Conservation (phyloP, 2,329 filamentous ascomycete species). For the Xenoacremonium recifei region DNA sequence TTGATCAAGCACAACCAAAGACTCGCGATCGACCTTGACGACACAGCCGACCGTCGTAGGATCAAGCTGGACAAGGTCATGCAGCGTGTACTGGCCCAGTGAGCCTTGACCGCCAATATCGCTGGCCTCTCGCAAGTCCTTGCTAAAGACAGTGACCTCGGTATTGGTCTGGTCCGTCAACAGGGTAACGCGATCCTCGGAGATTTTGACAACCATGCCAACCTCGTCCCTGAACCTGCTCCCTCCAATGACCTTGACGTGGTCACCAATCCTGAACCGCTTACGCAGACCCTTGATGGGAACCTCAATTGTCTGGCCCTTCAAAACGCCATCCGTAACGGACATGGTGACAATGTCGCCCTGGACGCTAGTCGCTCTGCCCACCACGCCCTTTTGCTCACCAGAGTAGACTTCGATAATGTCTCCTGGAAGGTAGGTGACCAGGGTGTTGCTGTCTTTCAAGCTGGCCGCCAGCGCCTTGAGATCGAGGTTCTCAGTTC, state of each 20-base stretch:
- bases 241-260: conserved; percentile 97
- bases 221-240: conserved; percentile 94
- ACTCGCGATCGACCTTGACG: conserved; percentile 93
- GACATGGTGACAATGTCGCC: conserved; percentile 89
- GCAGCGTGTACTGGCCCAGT: conserved; percentile 85
- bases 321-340: conserved; percentile 79
- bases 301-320: conserved; percentile 84
- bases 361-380: conserved; percentile 80
- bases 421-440: conserved; percentile 88
- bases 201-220: conserved; percentile 93
- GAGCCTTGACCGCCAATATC: conserved; percentile 85
- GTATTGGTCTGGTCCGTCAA: conserved; percentile 89
- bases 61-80: conserved; percentile 93
- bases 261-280: conserved; percentile 88
- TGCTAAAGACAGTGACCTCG: conserved; percentile 97
- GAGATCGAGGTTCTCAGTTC: conserved; percentile 89
- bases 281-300: conserved; percentile 91
- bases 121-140: conserved; percentile 88
- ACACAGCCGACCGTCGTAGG: conserved; percentile 89
- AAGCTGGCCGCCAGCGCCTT: conserved; percentile 86
- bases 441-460: conserved; percentile 77
- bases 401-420: conserved; percentile 96
- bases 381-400: conserved; percentile 88
- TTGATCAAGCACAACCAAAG: conserved; percentile 85
- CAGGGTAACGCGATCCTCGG: conserved; percentile 87